A percentile compares a stretch with the other conserved stretches of the same genome.
Evolutionary conservation across 1,139 yeast species (phyloP).

Genomic region (Kazachstania sp.): DNA sequence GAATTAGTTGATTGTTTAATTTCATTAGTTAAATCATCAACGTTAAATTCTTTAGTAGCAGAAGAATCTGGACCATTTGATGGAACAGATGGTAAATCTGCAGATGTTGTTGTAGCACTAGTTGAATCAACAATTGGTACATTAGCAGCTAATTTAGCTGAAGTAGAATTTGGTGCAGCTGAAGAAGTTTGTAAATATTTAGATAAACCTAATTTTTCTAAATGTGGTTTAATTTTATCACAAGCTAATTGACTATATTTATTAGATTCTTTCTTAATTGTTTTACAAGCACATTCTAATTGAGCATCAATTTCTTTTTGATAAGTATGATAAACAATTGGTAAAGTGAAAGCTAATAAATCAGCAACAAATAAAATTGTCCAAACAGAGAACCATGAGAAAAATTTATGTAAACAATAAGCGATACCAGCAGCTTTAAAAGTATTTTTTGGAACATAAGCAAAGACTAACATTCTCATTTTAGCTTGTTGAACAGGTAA

Average conservation of each 20-base stretch:
- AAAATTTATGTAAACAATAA: conserved; percentile 60
- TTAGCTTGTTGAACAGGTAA: conserved; percentile 28
- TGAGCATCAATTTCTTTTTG: conserved; percentile 75
- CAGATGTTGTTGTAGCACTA: conserved; percentile 23
- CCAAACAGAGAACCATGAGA: conserved; percentile 71
- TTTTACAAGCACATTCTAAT: conserved; percentile 47
- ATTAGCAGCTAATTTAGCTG: conserved; percentile 29
- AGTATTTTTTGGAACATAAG: conserved; percentile 41
- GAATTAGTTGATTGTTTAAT: conserved; percentile 22
- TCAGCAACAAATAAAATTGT: conserved; percentile 51
- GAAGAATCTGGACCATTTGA: conserved; percentile 15
- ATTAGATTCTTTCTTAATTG: conserved; percentile 48
- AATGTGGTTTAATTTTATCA: conserved; percentile 42
- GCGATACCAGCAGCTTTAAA: conserved; percentile 62
- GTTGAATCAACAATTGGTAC: conserved; percentile 18
- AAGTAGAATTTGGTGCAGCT: conserved; percentile 37
- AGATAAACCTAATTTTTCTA: conserved; percentile 43
- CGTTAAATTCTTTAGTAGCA: conserved; percentile 18
- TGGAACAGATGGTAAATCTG: conserved; percentile 14
- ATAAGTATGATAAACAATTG: conserved; percentile 65
- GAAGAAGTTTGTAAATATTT: conserved; percentile 53
- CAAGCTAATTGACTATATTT: conserved; percentile 46
- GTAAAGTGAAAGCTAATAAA: conserved; percentile 62
- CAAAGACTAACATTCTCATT: conserved; percentile 28
- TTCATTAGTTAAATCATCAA: conserved; percentile 16